phyloP scores from a whole-genome alignment of 768 basidiomycete genomes.

The Hypsizygus marmoreus region DNA sequence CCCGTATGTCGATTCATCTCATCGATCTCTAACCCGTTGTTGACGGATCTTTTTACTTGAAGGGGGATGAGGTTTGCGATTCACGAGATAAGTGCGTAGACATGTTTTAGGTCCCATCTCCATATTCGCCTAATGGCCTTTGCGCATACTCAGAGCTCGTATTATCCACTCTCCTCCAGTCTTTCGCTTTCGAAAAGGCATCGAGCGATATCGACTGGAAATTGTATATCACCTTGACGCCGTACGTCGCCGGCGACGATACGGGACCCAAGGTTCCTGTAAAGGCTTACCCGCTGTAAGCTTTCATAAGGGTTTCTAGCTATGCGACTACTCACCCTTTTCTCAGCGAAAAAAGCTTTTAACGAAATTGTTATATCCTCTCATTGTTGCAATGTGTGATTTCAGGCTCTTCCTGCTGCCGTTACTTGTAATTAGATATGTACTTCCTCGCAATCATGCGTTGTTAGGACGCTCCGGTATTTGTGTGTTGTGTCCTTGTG shows the following conservation, averaged over 20 bases:
- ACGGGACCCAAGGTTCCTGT: conserved; percentile 19
- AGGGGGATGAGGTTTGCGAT: conserved; percentile 40
- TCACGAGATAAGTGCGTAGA: conserved; percentile 37
- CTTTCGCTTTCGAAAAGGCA: conserved; percentile 22
- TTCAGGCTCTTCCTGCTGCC: too few species aligned
- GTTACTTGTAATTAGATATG: too few species aligned
- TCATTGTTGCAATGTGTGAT: too few species aligned
- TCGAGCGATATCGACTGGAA: conserved; percentile 26
- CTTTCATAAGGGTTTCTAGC: too few species aligned
- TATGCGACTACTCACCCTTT: too few species aligned
- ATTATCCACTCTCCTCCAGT: conserved; percentile 22
- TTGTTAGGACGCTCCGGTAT: too few species aligned
- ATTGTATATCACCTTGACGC: conserved; percentile 24
- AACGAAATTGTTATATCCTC: too few species aligned
- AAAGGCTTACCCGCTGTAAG: too few species aligned
- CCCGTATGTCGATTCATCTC: conserved; percentile 36
- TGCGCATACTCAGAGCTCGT: conserved; percentile 21
- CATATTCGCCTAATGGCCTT: not conserved
- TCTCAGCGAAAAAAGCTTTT: too few species aligned
- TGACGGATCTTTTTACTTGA: conserved; percentile 1
- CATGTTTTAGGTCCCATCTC: not conserved
- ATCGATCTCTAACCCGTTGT: conserved; percentile 13
- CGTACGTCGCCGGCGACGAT: conserved; percentile 18
- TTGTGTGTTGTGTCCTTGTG: too few species aligned
- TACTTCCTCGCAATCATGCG: too few species aligned